phyloP scores from a whole-genome alignment of 768 basidiomycete species.

The Suillus fuscotomentosus region DNA sequence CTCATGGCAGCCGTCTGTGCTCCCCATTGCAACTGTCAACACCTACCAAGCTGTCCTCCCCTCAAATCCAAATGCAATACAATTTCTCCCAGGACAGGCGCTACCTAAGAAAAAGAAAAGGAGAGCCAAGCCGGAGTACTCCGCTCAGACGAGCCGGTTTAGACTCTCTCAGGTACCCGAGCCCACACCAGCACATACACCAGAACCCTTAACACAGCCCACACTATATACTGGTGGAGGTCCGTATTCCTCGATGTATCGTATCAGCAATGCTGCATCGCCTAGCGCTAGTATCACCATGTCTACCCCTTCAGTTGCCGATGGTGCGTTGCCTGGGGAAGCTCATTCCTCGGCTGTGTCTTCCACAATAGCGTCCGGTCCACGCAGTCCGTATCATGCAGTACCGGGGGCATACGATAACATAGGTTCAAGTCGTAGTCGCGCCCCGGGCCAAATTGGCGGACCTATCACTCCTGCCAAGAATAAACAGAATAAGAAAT shows the following conservation, averaged over 20 bases:
- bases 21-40: slow-evolving; percentile 23
- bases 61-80: slow-evolving; percentile 20
- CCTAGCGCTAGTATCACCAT: slow-evolving; percentile 1
- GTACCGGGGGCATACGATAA: neutral
- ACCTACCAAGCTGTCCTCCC: slow-evolving; percentile 29
- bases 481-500: slow-evolving; percentile 14
- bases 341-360: neutral
- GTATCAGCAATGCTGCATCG: slow-evolving; percentile 18
- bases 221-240: slow-evolving; percentile 36
- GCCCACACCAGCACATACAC: slow-evolving; percentile 26
- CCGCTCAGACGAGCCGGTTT: slow-evolving; percentile 49
- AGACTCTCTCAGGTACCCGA: slow-evolving; percentile 30
- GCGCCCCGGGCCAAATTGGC: neutral
- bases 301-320: slow-evolving; percentile 9
- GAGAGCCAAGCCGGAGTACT: slow-evolving; percentile 35
- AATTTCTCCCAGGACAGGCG: slow-evolving; percentile 58
- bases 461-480: neutral
- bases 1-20: slow-evolving; percentile 30
- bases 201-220: slow-evolving; percentile 14
- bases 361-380: slow-evolving; percentile 4
- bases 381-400: neutral
- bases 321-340: slow-evolving; percentile 2
- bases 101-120: slow-evolving; percentile 24
- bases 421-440: slow-evolving; percentile 4
- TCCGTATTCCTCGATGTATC: slow-evolving; percentile 42